A percentile compares a stretch with the other conserved stretches of the same genome.
These are phyloP conservation scores for Vanderwaltozyma verrucispora DNA, from an alignment of 805 yeast species.

Conservation along the genomic window DNA sequence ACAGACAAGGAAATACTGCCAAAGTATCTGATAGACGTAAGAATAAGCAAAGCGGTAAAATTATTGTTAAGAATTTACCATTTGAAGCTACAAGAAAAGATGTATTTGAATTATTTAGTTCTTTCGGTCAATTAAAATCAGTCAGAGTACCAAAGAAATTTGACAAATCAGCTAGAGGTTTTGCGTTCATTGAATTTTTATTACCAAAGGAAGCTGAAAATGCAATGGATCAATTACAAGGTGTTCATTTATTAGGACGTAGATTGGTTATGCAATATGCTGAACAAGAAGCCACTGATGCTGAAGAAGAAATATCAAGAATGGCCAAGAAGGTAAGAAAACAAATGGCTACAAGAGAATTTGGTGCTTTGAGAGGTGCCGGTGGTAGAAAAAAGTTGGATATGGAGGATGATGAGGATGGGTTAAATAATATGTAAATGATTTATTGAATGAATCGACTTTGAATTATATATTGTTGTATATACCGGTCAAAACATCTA, in stretches of 20 bases:
- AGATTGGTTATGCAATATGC: constrained; percentile 91
- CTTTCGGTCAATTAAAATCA: constrained; percentile 90
- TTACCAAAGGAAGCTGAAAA: constrained; percentile 83
- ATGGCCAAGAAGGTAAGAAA: constrained; percentile 79
- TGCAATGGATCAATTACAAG: constrained; percentile 88
- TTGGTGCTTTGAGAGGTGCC: constrained; percentile 56
- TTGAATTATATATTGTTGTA: neutral
- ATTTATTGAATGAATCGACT: neutral
- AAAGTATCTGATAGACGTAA: constrained; percentile 27
- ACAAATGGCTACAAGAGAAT: constrained; percentile 69
- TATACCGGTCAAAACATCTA: neutral
- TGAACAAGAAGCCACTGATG: constrained; percentile 67
- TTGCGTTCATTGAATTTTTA: constrained; percentile 91
- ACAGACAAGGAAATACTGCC: constrained; percentile 44
- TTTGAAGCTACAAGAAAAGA: constrained; percentile 93
- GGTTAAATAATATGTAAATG: constrained; percentile 9
- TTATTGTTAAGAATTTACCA: constrained; percentile 92
- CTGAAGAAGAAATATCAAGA: constrained; percentile 81
- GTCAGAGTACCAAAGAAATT: constrained; percentile 95
- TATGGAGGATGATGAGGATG: constrained; percentile 35
- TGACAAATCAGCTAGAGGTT: constrained; percentile 91
- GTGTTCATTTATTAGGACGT: constrained; percentile 95
- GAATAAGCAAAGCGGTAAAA: constrained; percentile 48
- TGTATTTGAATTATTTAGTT: constrained; percentile 81
- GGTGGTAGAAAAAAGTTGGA: constrained; percentile 68